Conservation (phyloP, 139 green algal genomes). For the Chlorella sp. region DNA sequence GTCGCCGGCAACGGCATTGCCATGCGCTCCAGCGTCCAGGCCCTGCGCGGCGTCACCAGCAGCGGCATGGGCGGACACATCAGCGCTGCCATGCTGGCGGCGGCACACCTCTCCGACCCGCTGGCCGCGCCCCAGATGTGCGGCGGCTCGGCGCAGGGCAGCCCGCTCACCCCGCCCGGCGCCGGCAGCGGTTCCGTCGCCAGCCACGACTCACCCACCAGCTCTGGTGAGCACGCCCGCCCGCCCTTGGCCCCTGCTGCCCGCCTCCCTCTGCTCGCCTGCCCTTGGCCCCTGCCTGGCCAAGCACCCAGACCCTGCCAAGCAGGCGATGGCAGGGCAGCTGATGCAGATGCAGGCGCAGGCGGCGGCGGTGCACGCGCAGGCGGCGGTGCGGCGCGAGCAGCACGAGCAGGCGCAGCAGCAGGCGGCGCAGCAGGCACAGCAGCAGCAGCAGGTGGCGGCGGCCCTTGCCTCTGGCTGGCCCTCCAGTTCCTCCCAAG, state of each 20-base stretch:
- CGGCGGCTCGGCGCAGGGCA: not conserved
- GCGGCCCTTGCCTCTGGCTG: not conserved
- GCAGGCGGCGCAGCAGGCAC: not conserved
- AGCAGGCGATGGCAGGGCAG: not conserved
- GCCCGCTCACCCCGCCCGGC: not conserved
- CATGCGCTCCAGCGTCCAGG: not conserved
- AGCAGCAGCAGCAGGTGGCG: not conserved
- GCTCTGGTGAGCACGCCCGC: not conserved
- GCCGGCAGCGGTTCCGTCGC: not conserved
- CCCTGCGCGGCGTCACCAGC: not conserved
- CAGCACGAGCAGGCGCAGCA: not conserved
- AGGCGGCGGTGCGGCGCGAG: not conserved
- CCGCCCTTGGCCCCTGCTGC: not conserved
- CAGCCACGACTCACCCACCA: not conserved
- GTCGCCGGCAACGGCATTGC: not conserved
- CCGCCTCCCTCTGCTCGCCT: too few species aligned
- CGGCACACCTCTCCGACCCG: not conserved
- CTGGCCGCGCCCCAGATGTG: too few species aligned
- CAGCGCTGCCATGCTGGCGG: not conserved
- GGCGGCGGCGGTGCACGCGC: not conserved
- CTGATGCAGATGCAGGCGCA: conserved; percentile 9
- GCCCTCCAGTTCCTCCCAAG: not conserved
- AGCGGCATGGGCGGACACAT: not conserved
- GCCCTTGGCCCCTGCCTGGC: not conserved
- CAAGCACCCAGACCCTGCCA: not conserved